Evolutionary conservation across 331 rosid genomes (phyloP).

Genomic region (Saraca asoca): DNA sequence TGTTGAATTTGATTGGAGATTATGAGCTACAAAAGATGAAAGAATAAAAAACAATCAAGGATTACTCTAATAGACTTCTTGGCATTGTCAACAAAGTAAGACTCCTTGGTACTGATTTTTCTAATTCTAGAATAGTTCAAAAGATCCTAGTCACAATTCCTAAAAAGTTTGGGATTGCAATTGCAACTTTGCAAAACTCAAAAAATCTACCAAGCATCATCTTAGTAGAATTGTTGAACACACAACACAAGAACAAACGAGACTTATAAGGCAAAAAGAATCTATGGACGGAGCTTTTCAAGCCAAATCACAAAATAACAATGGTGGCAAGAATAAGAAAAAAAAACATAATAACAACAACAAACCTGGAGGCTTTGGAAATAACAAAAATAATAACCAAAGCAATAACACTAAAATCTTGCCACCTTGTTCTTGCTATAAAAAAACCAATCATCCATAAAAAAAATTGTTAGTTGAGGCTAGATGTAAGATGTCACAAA

Average conservation of each 20-base stretch:
- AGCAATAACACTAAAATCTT: neutral
- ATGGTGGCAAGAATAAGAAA: too few species aligned
- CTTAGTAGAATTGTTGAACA: neutral
- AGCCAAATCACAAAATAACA: too few species aligned
- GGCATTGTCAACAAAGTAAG: neutral
- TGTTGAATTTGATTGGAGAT: constrained; percentile 3
- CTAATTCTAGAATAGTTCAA: too few species aligned
- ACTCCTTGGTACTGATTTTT: too few species aligned
- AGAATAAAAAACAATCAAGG: neutral
- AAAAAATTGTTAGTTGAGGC: neutral
- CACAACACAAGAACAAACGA: neutral
- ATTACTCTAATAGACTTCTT: neutral
- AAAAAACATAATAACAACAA: too few species aligned
- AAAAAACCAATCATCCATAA: neutral
- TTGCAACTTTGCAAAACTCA: neutral
- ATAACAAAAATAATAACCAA: neutral
- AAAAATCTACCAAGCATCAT: neutral
- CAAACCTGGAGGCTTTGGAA: neutral
- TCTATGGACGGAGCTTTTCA: too few species aligned
- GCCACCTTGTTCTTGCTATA: neutral
- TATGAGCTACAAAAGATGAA: constrained; percentile 4
- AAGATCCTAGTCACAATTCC: neutral
- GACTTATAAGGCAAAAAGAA: neutral
- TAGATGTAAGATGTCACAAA: neutral
- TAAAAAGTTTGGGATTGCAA: neutral